Conservation (phyloP, 2,329 filamentous ascomycete genomes). For the Knufia fluminis region DNA sequence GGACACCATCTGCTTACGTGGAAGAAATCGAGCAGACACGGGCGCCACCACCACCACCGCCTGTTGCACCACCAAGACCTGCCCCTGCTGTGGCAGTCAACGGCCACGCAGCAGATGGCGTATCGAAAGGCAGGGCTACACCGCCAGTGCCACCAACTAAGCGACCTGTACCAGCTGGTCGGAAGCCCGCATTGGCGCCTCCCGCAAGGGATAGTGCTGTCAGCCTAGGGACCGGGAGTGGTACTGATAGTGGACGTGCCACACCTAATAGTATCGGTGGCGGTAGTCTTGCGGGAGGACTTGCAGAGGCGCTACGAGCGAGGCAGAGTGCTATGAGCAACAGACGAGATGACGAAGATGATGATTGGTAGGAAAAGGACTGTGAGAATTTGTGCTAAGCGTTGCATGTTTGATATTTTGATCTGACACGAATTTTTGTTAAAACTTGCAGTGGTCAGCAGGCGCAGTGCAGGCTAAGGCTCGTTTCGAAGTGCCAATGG, state of each 20-base stretch:
- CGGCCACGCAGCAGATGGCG: slow-evolving; percentile 21
- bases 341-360: slow-evolving; percentile 56
- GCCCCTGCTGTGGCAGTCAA: slow-evolving; percentile 45
- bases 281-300: slow-evolving; percentile 59
- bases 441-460: background rate
- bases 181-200: slow-evolving; percentile 60
- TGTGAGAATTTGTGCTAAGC: background rate
- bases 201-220: slow-evolving; percentile 54
- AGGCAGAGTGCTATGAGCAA: slow-evolving; percentile 65
- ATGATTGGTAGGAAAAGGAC: slow-evolving; percentile 51
- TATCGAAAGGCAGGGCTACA: slow-evolving; percentile 54
- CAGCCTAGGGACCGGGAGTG: slow-evolving; percentile 41
- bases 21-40: slow-evolving; percentile 60
- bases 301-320: slow-evolving; percentile 70
- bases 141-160: slow-evolving; percentile 73
- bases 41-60: slow-evolving; percentile 49
- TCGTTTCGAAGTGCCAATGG: too few species aligned
- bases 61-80: slow-evolving; percentile 43
- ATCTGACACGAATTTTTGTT: too few species aligned
- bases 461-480: background rate
- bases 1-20: slow-evolving; percentile 89
- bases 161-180: slow-evolving; percentile 57
- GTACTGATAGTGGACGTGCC: slow-evolving; percentile 56
- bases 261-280: slow-evolving; percentile 53
- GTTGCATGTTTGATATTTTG: too few species aligned